phyloP scores from a whole-genome alignment of 2,329 filamentous ascomycete genomes.

The Davidsoniella neocaledoniae region DNA sequence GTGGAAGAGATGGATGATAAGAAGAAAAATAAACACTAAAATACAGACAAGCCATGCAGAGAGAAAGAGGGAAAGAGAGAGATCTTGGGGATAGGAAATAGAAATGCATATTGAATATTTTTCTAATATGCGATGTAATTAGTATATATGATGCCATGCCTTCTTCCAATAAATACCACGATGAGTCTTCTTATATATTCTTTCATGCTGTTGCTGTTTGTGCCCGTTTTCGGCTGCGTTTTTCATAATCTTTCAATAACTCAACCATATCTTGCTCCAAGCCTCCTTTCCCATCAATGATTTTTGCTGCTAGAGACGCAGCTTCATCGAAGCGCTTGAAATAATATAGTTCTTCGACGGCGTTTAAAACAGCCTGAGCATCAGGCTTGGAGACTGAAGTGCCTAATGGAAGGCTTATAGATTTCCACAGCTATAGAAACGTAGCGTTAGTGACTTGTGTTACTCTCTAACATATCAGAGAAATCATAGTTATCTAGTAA shows the following conservation, averaged over 20 bases:
- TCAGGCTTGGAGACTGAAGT: conserved; percentile 26
- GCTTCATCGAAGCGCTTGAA: conserved; percentile 30
- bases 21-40: conserved; percentile 23
- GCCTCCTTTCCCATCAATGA: conserved; percentile 18
- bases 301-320: conserved; percentile 22
- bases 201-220: not conserved
- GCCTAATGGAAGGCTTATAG: conserved; percentile 22
- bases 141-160: not conserved
- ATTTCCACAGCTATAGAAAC: not conserved
- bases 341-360: conserved; percentile 42
- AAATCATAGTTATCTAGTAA: no score
- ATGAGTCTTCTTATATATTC: not conserved
- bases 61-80: no score
- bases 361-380: conserved; percentile 34
- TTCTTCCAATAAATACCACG: not conserved
- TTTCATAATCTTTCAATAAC: conserved; percentile 25
- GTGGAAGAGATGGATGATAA: conserved; percentile 65
- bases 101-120: not conserved
- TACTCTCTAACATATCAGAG: no score
- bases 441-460: not conserved
- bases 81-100: no score
- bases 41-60: conserved; percentile 9
- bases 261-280: conserved; percentile 28
- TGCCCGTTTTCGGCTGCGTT: not conserved
- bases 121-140: not conserved